A percentile compares a stretch with the other conserved stretches of the same genome.
Evolutionary conservation across 768 basidiomycete species (phyloP).

Genomic region (Naganishia vaughanmartiniae): DNA sequence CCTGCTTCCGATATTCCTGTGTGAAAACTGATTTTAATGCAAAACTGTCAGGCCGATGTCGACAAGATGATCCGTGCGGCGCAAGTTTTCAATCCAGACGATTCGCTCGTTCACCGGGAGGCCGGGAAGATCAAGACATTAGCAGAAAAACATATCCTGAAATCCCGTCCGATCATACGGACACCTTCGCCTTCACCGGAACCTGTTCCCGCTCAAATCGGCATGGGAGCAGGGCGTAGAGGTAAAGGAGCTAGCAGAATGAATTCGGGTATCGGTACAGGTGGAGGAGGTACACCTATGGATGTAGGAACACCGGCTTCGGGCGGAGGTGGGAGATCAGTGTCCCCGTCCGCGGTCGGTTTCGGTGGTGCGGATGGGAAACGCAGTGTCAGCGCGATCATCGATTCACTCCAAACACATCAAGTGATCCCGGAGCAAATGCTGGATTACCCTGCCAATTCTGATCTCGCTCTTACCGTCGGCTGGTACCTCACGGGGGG

Average conservation of each 20-base stretch:
- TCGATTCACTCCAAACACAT: slow-evolving; percentile 34
- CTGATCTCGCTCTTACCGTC: slow-evolving; percentile 40
- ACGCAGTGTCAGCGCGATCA: slow-evolving; percentile 9
- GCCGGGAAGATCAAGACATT: slow-evolving; percentile 40
- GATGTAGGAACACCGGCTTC: slow-evolving; percentile 14
- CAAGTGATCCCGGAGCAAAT: slow-evolving; percentile 45
- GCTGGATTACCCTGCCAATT: slow-evolving; percentile 45
- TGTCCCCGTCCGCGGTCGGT: slow-evolving; percentile 7
- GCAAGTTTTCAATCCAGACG: slow-evolving; percentile 46
- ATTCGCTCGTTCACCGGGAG: slow-evolving; percentile 42
- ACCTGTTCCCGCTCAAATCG: slow-evolving; percentile 19
- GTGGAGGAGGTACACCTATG: slow-evolving; percentile 20
- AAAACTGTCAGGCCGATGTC: slow-evolving; percentile 37
- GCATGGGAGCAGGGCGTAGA: not conserved
- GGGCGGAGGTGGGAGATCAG: slow-evolving; percentile 16
- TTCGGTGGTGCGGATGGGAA: not conserved
- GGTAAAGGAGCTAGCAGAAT: not conserved
- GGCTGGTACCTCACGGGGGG: slow-evolving; percentile 49
- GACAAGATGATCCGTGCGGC: slow-evolving; percentile 42
- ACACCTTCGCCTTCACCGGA: slow-evolving; percentile 48
- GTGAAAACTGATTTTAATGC: not conserved
- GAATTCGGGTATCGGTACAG: not conserved
- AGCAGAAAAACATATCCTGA: slow-evolving; percentile 44
- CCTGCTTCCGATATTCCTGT: not conserved
- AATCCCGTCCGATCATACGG: slow-evolving; percentile 38